A percentile compares a stretch with the other conserved stretches of the same genome.
phyloP scores from a whole-genome alignment of 2,329 filamentous ascomycete genomes.

The Trichophyton mentagrophytes region DNA sequence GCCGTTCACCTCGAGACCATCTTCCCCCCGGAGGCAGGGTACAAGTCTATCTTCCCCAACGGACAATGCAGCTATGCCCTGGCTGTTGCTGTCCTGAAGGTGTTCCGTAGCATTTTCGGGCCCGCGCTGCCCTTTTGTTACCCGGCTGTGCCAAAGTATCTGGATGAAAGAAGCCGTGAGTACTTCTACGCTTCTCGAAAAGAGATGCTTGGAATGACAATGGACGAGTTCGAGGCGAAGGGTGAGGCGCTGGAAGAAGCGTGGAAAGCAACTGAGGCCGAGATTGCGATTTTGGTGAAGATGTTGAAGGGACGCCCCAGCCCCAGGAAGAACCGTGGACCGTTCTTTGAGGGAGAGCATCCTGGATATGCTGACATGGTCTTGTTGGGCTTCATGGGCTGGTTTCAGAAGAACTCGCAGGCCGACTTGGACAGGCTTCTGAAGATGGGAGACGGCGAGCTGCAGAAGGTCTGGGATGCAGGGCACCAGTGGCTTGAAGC shows the following conservation, averaged over 20 bases:
- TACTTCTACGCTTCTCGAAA: constrained; percentile 30
- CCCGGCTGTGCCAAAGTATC: constrained; percentile 25
- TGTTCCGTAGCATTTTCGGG: constrained; percentile 1
- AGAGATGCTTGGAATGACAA: constrained; percentile 18
- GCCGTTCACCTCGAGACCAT: constrained; percentile 27
- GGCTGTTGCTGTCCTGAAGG: constrained; percentile 19
- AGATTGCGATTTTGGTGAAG: constrained; percentile 18
- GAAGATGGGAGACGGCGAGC: constrained; percentile 7
- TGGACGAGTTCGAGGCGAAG: constrained; percentile 23
- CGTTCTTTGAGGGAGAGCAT: constrained; percentile 12
- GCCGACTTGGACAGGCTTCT: constrained; percentile 6
- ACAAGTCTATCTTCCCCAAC: constrained; percentile 23
- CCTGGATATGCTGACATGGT: constrained; percentile 12
- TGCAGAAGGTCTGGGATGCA: constrained; percentile 6
- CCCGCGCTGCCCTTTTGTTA: constrained; percentile 20
- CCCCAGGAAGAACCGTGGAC: constrained; percentile 1
- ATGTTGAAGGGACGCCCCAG: constrained; percentile 16
- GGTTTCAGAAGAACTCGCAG: constrained; percentile 8
- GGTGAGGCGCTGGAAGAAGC: constrained; percentile 8
- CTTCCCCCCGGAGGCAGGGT: constrained; percentile 23
- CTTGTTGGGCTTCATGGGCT: constrained; percentile 8
- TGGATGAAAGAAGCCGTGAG: constrained; percentile 23
- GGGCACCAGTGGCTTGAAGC: background rate
- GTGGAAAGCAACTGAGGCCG: constrained; percentile 16
- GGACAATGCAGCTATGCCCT: constrained; percentile 20